These are phyloP conservation scores for Aspergillus texensis DNA, from an alignment of 2,329 filamentous ascomycete species.

Conservation along the genomic window DNA sequence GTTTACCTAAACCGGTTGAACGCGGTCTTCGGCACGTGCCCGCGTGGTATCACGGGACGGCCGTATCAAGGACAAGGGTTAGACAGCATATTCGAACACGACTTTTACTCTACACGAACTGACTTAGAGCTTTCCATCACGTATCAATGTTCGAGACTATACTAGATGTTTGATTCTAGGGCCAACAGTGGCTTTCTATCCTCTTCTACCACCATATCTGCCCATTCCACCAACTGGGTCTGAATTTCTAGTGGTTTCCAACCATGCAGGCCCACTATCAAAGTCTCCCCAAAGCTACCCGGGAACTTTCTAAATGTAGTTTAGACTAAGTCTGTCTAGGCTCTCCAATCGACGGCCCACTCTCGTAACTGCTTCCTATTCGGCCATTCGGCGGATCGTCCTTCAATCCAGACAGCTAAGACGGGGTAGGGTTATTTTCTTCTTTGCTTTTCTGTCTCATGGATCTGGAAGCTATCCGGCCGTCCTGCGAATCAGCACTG, in stretches of 20 bases:
- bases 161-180: background rate
- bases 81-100: too few relatives aligned
- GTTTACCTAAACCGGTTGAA: background rate
- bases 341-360: conserved; percentile 13
- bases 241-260: conserved; percentile 3
- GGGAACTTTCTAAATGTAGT: conserved; percentile 3
- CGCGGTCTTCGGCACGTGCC: background rate
- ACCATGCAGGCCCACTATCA: conserved; percentile 1
- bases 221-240: background rate
- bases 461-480: conserved; percentile 7
- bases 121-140: background rate
- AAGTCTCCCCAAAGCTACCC: background rate
- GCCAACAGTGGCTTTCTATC: background rate
- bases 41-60: background rate
- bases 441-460: conserved; percentile 13
- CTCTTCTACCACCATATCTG: background rate
- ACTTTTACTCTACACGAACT: background rate
- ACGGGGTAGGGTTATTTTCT: conserved; percentile 12
- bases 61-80: background rate
- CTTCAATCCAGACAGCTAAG: conserved; percentile 2
- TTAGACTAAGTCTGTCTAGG: background rate
- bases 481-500: conserved; percentile 15
- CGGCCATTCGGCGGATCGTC: conserved; percentile 12
- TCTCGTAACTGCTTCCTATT: conserved; percentile 5
- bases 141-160: background rate